phyloP scores from a whole-genome alignment of 805 yeast species.

The Saccharomyces jurei region DNA sequence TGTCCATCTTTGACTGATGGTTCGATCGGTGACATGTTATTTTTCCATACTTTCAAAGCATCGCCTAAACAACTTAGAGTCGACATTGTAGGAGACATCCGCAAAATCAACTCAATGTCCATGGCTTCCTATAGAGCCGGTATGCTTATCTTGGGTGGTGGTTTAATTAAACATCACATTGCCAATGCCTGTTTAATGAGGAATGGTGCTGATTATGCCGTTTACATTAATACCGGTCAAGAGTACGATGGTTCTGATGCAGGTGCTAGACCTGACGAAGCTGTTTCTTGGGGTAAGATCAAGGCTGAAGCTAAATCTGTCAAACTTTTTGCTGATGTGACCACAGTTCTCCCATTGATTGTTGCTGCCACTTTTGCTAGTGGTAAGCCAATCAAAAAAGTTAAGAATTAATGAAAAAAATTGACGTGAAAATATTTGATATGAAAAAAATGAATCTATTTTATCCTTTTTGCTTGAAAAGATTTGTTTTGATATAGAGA shows the following conservation, averaged over 20 bases:
- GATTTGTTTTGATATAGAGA: constrained; percentile 3
- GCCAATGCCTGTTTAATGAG: constrained; percentile 98
- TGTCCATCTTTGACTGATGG: constrained; percentile 99
- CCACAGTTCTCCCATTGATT: constrained; percentile 88
- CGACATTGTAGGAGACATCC: constrained; percentile 90
- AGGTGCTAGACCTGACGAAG: constrained; percentile 98
- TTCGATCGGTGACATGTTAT: constrained; percentile 96
- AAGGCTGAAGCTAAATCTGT: constrained; percentile 87
- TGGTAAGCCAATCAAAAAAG: constrained; percentile 23
- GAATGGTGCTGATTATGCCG: constrained; percentile 98
- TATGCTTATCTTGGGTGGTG: constrained; percentile 94
- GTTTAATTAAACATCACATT: constrained; percentile 91
- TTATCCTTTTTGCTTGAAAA: not conserved
- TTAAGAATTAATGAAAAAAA: not conserved
- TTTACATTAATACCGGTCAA: constrained; percentile 94
- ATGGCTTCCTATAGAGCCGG: constrained; percentile 94
- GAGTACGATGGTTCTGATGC: constrained; percentile 99
- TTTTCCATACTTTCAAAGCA: constrained; percentile 94
- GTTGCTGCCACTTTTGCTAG: constrained; percentile 96
- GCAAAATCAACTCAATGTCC: constrained; percentile 84
- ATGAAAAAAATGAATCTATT: not conserved
- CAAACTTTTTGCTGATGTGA: constrained; percentile 91
- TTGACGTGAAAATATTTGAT: not conserved
- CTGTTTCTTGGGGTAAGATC: constrained; percentile 98
- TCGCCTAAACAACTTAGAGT: constrained; percentile 83